These are phyloP conservation scores for Quercus cerris DNA, from an alignment of 306 rosid genomes.

Conservation along the genomic window DNA sequence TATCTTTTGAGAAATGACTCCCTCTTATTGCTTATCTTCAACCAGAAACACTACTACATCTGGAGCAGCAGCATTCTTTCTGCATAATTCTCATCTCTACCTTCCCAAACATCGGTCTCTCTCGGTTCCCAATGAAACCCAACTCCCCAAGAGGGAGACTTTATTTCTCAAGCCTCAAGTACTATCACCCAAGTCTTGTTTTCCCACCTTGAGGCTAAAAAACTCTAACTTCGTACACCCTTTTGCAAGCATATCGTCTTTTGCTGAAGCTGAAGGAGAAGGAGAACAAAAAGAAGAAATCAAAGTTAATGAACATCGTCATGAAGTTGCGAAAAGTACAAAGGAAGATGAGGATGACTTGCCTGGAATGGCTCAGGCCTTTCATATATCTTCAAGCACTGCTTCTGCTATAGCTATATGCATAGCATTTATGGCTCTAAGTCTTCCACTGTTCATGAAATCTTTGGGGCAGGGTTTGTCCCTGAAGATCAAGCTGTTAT, in stretches of 20 bases:
- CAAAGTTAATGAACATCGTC: conserved; percentile 25
- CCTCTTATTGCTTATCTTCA: conserved; percentile 57
- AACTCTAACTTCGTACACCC: conserved; percentile 39
- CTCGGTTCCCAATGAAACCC: conserved; percentile 20
- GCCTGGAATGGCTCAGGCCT: conserved; percentile 68
- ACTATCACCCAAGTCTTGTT: conserved; percentile 4
- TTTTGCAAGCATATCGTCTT: conserved; percentile 70
- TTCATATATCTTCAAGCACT: conserved; percentile 57
- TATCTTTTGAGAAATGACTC: conserved; percentile 47
- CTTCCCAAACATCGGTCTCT: conserved; percentile 21
- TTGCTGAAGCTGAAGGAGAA: conserved; percentile 62
- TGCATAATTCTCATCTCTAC: conserved; percentile 22
- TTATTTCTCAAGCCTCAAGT: conserved; percentile 26
- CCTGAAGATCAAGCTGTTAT: conserved; percentile 57
- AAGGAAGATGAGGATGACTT: conserved; percentile 12
- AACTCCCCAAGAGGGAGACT: conserved; percentile 11
- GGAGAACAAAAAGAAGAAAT: conserved; percentile 27
- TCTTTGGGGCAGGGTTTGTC: conserved; percentile 60
- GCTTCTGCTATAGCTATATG: conserved; percentile 64
- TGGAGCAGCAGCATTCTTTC: conserved; percentile 19
- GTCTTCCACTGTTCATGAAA: conserved; percentile 64
- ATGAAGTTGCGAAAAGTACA: neutral
- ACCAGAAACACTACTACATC: conserved; percentile 28
- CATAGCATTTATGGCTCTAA: conserved; percentile 63
- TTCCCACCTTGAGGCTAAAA: conserved; percentile 31